Percentiles rank a stretch among this genome's conserved stretches.
Evolutionary conservation across 768 basidiomycete species (phyloP).

Genomic region (Leccinellum rugosiceps): DNA sequence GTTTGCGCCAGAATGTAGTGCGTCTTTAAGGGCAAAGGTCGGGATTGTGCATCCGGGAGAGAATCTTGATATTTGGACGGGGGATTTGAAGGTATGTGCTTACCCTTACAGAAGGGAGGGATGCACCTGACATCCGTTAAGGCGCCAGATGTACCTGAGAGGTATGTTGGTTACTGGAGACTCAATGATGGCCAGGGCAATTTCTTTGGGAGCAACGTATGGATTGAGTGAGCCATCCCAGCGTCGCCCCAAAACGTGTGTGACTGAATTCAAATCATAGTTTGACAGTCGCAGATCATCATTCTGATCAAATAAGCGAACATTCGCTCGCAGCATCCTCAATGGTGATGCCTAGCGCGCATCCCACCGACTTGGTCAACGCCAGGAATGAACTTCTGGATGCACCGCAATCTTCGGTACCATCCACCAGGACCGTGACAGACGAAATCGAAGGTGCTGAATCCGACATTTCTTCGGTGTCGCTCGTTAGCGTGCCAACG

Average conservation of each 20-base stretch:
- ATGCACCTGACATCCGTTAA: constrained; percentile 21
- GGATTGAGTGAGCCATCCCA: constrained; percentile 66
- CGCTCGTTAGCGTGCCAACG: constrained; percentile 60
- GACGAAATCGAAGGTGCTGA: constrained; percentile 35
- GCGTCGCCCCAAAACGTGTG: background rate
- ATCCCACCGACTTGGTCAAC: constrained; percentile 13
- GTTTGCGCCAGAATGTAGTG: constrained; percentile 39
- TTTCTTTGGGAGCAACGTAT: constrained; percentile 66
- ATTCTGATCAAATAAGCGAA: constrained; percentile 34
- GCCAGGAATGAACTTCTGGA: constrained; percentile 4
- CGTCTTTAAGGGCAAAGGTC: constrained; percentile 39
- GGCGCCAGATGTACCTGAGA: constrained; percentile 73
- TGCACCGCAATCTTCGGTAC: constrained; percentile 10
- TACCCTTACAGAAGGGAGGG: background rate
- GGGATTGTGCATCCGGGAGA: constrained; percentile 57
- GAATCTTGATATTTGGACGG: constrained; percentile 63
- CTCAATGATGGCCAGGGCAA: constrained; percentile 55
- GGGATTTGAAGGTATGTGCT: constrained; percentile 63
- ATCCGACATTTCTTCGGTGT: constrained; percentile 48
- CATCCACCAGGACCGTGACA: constrained; percentile 34
- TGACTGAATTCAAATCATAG: constrained; percentile 33
- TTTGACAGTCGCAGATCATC: constrained; percentile 62
- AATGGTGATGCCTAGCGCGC: constrained; percentile 58
- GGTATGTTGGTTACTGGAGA: constrained; percentile 77
- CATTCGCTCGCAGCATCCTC: constrained; percentile 64